These are phyloP conservation scores for Alternaria sp. DNA, from an alignment of 2,329 filamentous ascomycete genomes.

Conservation along the genomic window DNA sequence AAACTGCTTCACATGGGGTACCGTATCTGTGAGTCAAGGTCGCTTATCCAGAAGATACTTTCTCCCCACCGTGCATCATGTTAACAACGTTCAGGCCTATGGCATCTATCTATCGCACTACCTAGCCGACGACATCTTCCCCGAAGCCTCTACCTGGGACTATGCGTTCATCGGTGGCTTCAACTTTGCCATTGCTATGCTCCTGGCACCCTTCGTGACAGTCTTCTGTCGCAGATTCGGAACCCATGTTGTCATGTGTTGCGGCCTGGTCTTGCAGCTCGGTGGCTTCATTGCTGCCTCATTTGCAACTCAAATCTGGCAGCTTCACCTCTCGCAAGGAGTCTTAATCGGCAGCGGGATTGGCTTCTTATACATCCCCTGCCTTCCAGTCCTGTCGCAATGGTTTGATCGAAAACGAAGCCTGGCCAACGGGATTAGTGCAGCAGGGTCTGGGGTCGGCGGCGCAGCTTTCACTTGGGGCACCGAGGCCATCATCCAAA, in stretches of 20 bases:
- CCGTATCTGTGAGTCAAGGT: conserved; percentile 19
- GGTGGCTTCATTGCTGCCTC: conserved; percentile 47
- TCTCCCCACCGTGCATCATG: not conserved
- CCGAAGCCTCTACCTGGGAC: conserved; percentile 43
- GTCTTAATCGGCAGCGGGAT: conserved; percentile 50
- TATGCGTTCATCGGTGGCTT: conserved; percentile 53
- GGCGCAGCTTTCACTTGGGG: conserved; percentile 44
- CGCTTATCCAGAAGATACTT: not conserved
- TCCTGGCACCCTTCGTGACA: conserved; percentile 45
- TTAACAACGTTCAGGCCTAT: conserved; percentile 30
- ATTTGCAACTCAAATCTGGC: conserved; percentile 49
- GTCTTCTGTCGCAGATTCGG: conserved; percentile 34
- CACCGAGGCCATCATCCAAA: conserved; percentile 47
- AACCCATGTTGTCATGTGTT: conserved; percentile 35
- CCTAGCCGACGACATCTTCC: conserved; percentile 44
- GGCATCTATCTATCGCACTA: conserved; percentile 55
- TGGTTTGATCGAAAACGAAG: conserved; percentile 52
- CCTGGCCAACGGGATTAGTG: conserved; percentile 51
- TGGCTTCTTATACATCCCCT: conserved; percentile 50
- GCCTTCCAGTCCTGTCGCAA: conserved; percentile 47
- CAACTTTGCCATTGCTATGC: conserved; percentile 45
- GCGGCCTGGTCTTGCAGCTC: conserved; percentile 44
- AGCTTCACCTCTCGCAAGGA: conserved; percentile 52
- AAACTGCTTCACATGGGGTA: conserved; percentile 20
- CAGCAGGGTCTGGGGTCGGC: conserved; percentile 50